phyloP scores from a whole-genome alignment of 2,329 filamentous ascomycete species.

The Madurella mycetomatis region DNA sequence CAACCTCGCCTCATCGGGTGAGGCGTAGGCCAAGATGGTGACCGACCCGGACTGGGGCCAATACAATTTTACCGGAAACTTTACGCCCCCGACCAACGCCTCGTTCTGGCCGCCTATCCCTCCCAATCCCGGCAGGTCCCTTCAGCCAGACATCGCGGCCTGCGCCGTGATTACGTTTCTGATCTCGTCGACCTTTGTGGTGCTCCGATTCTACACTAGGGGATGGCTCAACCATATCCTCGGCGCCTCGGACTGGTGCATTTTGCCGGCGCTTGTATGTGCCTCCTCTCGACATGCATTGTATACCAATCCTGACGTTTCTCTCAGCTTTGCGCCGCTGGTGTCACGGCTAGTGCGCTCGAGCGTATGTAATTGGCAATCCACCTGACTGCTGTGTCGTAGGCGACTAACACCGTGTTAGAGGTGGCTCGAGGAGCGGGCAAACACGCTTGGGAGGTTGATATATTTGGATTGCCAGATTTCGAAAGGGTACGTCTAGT shows the following conservation, averaged over 20 bases:
- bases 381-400: background rate
- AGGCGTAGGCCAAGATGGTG: constrained; percentile 5
- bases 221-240: constrained; percentile 34
- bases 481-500: constrained; percentile 18
- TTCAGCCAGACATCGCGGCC: constrained; percentile 26
- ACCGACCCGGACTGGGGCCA: background rate
- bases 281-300: background rate
- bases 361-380: constrained; percentile 20
- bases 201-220: constrained; percentile 38
- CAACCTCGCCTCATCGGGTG: background rate
- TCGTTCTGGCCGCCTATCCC: constrained; percentile 19
- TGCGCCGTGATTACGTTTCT: constrained; percentile 27
- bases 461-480: constrained; percentile 6
- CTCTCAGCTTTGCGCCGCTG: constrained; percentile 24
- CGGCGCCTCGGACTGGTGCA: constrained; percentile 36
- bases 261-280: constrained; percentile 33
- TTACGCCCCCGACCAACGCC: constrained; percentile 7
- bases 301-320: background rate
- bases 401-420: constrained; percentile 4
- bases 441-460: constrained; percentile 24
- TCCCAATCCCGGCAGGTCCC: constrained; percentile 16
- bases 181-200: constrained; percentile 32
- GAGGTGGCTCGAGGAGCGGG: constrained; percentile 24
- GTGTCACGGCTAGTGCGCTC: constrained; percentile 25
- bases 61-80: constrained; percentile 9